Base-by-base conservation (phyloP, 305 asterid genomes). In the Solanum hybrid region DNA sequence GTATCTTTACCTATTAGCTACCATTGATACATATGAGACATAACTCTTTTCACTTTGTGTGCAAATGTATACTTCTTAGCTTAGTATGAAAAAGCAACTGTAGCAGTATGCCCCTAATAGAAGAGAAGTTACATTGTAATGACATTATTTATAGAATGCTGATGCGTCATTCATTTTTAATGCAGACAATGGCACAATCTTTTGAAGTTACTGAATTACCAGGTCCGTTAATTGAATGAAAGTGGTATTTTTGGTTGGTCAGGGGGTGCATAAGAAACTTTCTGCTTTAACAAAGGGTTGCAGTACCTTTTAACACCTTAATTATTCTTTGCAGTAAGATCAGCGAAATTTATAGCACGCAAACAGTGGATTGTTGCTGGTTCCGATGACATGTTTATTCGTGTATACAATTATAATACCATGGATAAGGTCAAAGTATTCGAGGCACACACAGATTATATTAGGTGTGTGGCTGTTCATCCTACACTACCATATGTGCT, bases 351-450 rank as follows among this genome's bases (percentile, higher is more conserved):
- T 89, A 92, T 97, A 90, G 94, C 99, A 88, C 96, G 99, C 65
- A 96, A 96, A 93, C 99, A 97, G 91, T 97, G 99, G 99, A 98
- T 97, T 80, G 99, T 97, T 91, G 99, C 99, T 81, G 99, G 98
- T 93, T 98, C 99, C 31, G 99, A 97, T 93, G 99, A 97, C 94
- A 96, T 96, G 99, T 94, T 91, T 90, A 94, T 97, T 88, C 99
- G 99, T 86, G 98, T 97, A 65, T 96, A 96, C 95, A 96, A 96
- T 91, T 97, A 97, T 93, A 95, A 97, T 91, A 97, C 99, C 20
- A 97, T 96, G 99, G 99, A 97, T 92, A 96, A 97, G 95, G 96
- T 96, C 91, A 96, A 97, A 93, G 99, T 96, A 68, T 96, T 95
- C 90, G 99, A 97, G 92, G 99, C 98, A 26, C 99, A 97, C 91